Conservation (phyloP, 2,329 filamentous ascomycete genomes). For the Elsinoe australis region DNA sequence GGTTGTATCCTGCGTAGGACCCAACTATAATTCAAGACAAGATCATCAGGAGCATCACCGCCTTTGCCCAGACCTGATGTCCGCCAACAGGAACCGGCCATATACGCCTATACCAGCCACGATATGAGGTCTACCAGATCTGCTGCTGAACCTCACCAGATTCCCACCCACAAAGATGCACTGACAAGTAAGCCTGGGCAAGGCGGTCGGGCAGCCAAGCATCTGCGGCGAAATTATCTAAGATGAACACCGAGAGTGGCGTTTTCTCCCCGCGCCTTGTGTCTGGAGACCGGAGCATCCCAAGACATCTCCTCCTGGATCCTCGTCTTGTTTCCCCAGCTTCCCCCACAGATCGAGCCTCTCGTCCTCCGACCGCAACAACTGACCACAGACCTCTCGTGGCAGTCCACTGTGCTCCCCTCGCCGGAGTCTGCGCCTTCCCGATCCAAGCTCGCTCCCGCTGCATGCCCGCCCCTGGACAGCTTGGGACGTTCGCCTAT, state of each 20-base stretch:
- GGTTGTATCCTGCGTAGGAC: too few species aligned
- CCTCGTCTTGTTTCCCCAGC: conserved; percentile 13
- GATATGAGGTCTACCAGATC: too few species aligned
- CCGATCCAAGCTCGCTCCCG: conserved; percentile 3
- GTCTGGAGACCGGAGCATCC: not conserved
- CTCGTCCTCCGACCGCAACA: not conserved
- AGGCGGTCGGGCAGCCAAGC: not conserved
- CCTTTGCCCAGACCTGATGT: too few species aligned
- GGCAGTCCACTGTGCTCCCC: not conserved
- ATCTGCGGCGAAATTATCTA: conserved; percentile 12
- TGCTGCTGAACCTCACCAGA: too few species aligned
- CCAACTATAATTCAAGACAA: too few species aligned
- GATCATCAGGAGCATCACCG: too few species aligned
- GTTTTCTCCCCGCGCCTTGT: not conserved
- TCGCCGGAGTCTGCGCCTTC: not conserved
- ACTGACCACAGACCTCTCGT: too few species aligned
- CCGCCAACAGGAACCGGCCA: too few species aligned
- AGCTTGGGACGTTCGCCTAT: conserved; percentile 1
- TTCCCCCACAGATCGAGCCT: not conserved
- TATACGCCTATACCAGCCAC: too few species aligned
- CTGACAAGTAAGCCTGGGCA: too few species aligned
- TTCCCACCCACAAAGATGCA: too few species aligned
- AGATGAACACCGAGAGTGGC: not conserved
- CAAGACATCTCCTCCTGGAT: not conserved
- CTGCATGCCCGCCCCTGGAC: conserved; percentile 4